Base-by-base conservation (phyloP, 148 eudicot genomes). In the Chenopodium quinoa region DNA sequence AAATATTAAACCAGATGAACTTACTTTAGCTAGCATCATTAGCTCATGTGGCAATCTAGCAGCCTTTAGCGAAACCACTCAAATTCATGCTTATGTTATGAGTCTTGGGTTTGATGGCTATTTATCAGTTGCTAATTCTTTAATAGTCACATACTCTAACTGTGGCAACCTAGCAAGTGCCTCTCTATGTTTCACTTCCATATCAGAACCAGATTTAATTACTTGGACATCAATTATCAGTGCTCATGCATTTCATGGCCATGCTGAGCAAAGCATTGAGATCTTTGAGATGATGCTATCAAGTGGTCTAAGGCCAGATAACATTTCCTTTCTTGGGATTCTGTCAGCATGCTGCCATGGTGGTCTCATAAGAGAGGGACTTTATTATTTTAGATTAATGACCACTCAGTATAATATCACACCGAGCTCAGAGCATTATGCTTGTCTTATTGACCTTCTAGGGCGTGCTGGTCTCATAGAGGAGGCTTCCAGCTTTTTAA, bases 311-410 rank as follows among this genome's bases (percentile, higher is more conserved):
- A 84, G 11, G 73, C 96, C 92, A 3, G 94, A 94, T 84, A 71
- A 75, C 58, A 71, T 94, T 71, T 84, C 89, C 50, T 90, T 92
- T 86, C 89, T 94, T 20, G 88, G 86, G 48, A 89, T 94, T 66
- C 90, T 93, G 74, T 86, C 96, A 83, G 91, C 96, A 4, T 92
- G 98, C 75, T 85, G 87, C 83, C 93, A 94, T 75, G 91, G 89
- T 23, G 95, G 93, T 71, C 83, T 85, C 25, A 79, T 91, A 70
- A 78, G 70, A 19, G 88, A 92, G 66, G 97, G 97, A 52, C 81
- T 89, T 76, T 81, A 74, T 62, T 94, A 84, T 78, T 94, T 92
- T 69, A 82, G 79, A 25, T 80, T 89, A 71, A 92, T 92, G 97
- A 83, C 85, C 40, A 77, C 78, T 47, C 80, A 48, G 67, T 89